A percentile compares a stretch with the other conserved stretches of the same genome.
These are phyloP conservation scores for Meira miltonrushii DNA, from an alignment of 1,284 basidiomycete species.

Conservation along the genomic window DNA sequence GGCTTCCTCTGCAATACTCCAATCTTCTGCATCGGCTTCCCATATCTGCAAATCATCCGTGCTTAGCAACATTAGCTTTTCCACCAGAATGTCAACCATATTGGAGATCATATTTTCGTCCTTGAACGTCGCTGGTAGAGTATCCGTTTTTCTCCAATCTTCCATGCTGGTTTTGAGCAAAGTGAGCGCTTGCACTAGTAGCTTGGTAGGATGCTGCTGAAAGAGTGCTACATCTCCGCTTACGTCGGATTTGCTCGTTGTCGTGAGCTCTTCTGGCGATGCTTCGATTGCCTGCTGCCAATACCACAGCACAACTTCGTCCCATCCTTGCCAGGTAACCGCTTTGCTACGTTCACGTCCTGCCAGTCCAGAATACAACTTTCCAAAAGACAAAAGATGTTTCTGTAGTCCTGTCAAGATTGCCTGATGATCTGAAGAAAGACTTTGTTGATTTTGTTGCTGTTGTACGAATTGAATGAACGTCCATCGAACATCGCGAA, in stretches of 20 bases:
- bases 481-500: constrained; percentile 28
- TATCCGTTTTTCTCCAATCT: constrained; percentile 37
- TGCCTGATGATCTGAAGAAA: not conserved
- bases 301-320: constrained; percentile 47
- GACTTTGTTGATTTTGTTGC: not conserved
- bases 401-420: constrained; percentile 32
- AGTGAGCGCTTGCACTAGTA: constrained; percentile 44
- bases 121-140: constrained; percentile 24
- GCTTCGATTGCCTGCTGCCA: constrained; percentile 25
- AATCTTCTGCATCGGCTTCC: constrained; percentile 43
- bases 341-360: constrained; percentile 41
- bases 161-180: constrained; percentile 36
- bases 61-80: constrained; percentile 40
- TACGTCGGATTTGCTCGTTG: constrained; percentile 5
- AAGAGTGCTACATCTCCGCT: constrained; percentile 12
- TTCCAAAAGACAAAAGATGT: constrained; percentile 44
- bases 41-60: constrained; percentile 39
- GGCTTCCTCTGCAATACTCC: constrained; percentile 36
- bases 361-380: constrained; percentile 45
- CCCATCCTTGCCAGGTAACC: constrained; percentile 44
- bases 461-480: constrained; percentile 10
- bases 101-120: constrained; percentile 32
- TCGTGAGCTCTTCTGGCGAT: constrained; percentile 7
- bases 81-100: constrained; percentile 38
- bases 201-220: constrained; percentile 28